phyloP scores from a whole-genome alignment of 768 basidiomycete genomes.

The Boletus pseudopeckii region DNA sequence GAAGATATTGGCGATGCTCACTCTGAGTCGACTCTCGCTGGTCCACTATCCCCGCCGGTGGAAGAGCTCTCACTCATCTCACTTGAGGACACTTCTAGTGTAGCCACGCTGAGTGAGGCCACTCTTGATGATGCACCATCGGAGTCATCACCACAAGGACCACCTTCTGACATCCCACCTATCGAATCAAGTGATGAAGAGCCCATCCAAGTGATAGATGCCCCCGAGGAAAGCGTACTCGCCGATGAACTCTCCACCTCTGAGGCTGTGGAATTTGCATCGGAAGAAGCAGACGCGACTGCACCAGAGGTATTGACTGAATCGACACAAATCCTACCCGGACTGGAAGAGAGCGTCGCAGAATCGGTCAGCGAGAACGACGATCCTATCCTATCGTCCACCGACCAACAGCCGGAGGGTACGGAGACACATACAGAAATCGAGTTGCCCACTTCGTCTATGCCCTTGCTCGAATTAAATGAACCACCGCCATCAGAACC shows the following conservation, averaged over 20 bases:
- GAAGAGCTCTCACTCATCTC: conserved; percentile 27
- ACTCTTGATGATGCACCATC: background rate
- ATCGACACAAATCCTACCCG: background rate
- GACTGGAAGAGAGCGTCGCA: background rate
- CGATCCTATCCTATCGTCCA: background rate
- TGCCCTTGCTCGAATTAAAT: conserved; percentile 24
- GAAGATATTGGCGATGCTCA: conserved; percentile 24
- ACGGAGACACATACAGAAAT: conserved; percentile 6
- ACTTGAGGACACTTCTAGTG: conserved; percentile 17
- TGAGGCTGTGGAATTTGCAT: conserved; percentile 2
- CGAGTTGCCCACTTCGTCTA: background rate
- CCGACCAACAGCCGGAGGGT: background rate
- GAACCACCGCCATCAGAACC: conserved; percentile 33
- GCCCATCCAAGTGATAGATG: background rate
- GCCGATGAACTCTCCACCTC: conserved; percentile 1
- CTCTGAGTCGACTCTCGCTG: conserved; percentile 18
- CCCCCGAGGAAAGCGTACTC: background rate
- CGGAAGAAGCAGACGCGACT: conserved; percentile 7
- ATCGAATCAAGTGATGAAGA: conserved; percentile 13
- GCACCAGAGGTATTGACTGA: conserved; percentile 5
- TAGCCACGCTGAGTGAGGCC: background rate
- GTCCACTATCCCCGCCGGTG: conserved; percentile 27
- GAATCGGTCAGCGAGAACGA: conserved; percentile 9
- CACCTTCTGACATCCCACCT: background rate
- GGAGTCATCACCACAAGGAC: background rate